Evolutionary conservation across 1,284 basidiomycete species (phyloP).

Genomic region (Cryptococcus depauperatus): DNA sequence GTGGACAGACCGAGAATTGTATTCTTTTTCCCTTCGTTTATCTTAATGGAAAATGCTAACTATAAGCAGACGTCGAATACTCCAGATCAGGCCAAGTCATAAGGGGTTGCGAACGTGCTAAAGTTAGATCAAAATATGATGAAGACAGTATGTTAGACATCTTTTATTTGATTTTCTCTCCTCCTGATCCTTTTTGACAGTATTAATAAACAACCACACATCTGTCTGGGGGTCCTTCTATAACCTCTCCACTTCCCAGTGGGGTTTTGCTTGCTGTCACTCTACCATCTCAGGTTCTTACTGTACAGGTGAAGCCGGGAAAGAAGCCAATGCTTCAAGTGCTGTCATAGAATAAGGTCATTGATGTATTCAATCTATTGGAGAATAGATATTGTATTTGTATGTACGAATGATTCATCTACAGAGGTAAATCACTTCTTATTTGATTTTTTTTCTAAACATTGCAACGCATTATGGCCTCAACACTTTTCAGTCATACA

Average conservation of each 20-base stretch:
- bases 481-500: no score
- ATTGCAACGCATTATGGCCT: no score
- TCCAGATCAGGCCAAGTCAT: conserved; percentile 83
- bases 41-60: neutral
- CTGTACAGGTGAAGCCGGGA: conserved; percentile 84
- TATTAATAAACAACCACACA: conserved; percentile 88
- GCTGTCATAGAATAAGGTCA: conserved; percentile 44
- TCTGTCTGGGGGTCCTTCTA: conserved; percentile 96
- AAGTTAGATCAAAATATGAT: conserved; percentile 80
- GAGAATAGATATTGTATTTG: no score
- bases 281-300: conserved; percentile 78
- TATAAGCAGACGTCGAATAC: conserved; percentile 73
- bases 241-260: conserved; percentile 58
- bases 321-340: conserved; percentile 64
- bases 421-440: no score
- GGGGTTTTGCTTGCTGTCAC: conserved; percentile 96
- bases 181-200: conserved; percentile 28
- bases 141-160: conserved; percentile 88
- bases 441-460: no score
- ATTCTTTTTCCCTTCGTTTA: conserved; percentile 11
- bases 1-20: conserved; percentile 90
- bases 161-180: neutral
- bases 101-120: conserved; percentile 81
- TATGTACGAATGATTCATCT: no score
- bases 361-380: neutral